phyloP scores from a whole-genome alignment of 495 filamentous ascomycete genomes.

The Rhizodiscina lignyota region DNA sequence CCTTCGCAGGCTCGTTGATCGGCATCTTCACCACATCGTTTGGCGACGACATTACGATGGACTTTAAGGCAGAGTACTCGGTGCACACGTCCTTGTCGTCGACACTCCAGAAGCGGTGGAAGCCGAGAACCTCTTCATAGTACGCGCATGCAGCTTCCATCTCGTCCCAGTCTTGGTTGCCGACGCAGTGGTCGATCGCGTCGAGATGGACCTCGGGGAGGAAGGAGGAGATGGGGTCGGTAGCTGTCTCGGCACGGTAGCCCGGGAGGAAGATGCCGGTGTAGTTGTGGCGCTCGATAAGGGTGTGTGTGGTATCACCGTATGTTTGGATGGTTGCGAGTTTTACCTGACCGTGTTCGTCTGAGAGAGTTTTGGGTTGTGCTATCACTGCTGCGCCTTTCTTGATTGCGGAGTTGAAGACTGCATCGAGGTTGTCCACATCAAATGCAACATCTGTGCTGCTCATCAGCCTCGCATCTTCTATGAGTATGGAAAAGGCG shows the following conservation, averaged over 20 bases:
- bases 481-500: background rate
- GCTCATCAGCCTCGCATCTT: too few species aligned
- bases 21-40: slow-evolving; percentile 84
- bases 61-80: slow-evolving; percentile 71
- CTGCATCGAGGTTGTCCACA: slow-evolving; percentile 64
- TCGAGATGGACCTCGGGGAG: slow-evolving; percentile 47
- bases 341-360: slow-evolving; percentile 38
- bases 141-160: slow-evolving; percentile 76
- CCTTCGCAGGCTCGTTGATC: slow-evolving; percentile 85
- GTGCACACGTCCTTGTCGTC: slow-evolving; percentile 79
- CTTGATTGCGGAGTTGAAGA: slow-evolving; percentile 51
- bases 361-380: slow-evolving; percentile 30
- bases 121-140: slow-evolving; percentile 77
- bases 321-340: slow-evolving; percentile 72
- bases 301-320: slow-evolving; percentile 80
- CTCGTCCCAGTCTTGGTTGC: slow-evolving; percentile 81
- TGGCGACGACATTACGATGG: slow-evolving; percentile 74
- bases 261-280: slow-evolving; percentile 65
- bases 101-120: slow-evolving; percentile 90
- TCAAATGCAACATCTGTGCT: slow-evolving; percentile 53
- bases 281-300: slow-evolving; percentile 53
- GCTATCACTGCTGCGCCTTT: slow-evolving; percentile 52
- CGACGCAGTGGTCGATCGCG: slow-evolving; percentile 82
- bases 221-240: slow-evolving; percentile 30
- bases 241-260: slow-evolving; percentile 32